Evolutionary conservation across 176 grass and related monocot species (phyloP), one percentile per base, ranked within the genome.

Genomic region (Saccharum officinarum): DNA sequence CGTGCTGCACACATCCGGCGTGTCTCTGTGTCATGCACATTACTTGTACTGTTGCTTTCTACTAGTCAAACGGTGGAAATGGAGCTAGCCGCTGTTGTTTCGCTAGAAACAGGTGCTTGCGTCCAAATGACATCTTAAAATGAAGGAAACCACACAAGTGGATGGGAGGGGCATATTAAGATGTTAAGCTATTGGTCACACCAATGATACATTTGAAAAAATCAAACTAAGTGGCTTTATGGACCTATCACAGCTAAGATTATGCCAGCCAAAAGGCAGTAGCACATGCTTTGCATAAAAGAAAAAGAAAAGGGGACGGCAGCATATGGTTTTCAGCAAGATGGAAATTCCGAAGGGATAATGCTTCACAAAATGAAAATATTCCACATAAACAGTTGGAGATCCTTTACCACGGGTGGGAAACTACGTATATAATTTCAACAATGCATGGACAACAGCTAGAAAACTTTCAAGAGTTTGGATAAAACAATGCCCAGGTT

Each of bases 81-180:
- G n/a, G 34, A 28, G 60, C 23, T 79, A 65, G 54, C 83, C 55
- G 66, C 57, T 42, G 79, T 77, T 42, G 79, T 77, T 90, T 86
- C 15, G 73, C 54, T 78, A 26, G 23, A 82, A 67, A 90, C 84
- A 86, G 64, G 57, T 13, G 14, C 38, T 33, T 7, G 55, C 6
- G 22, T 66, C 68, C 22, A 80, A 39, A 65, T 6, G 67, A 20
- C 41, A 28, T 65, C 46, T 49, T 36, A 67, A 75, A 75, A 65
- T 10, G 16, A 8, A 31, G 40, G n/a, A 73, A 42, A 41, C 30
- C 33, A 13, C 18, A 46, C 68, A 39, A 66, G 72, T 36, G 63
- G 71, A 54, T 41, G 6, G n/a, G 50, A 57, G 7, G 34, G 10
- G 49, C 72, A 54, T 34, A 62, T 28, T 36, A 77, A 76, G 13